Evolutionary conservation across 164 flowering plant species (phyloP).

Genomic region (Stephania cephalantha): DNA sequence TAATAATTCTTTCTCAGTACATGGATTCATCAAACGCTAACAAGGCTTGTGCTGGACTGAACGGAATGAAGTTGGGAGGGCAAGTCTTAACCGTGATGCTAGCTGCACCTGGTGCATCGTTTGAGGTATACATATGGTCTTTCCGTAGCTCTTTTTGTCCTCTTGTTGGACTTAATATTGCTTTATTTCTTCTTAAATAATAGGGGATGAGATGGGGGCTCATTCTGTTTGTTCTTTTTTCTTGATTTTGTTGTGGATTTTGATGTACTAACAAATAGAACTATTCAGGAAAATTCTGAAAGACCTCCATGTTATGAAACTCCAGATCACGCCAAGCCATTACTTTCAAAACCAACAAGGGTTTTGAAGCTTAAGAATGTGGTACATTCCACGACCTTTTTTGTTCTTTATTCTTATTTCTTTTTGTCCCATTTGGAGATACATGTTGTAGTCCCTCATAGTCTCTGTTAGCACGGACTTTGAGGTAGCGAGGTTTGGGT

Average conservation of each 20-base stretch:
- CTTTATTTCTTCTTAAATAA: neutral
- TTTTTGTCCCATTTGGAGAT: neutral
- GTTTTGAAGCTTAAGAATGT: conserved; percentile 74
- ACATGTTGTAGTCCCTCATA: neutral
- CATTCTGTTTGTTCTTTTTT: neutral
- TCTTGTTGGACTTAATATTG: neutral
- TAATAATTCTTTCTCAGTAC: conserved; percentile 48
- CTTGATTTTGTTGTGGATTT: neutral
- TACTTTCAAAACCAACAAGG: conserved; percentile 66
- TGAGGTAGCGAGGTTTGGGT: too few species aligned
- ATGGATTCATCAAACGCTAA: conserved; percentile 65
- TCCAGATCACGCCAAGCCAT: conserved; percentile 79
- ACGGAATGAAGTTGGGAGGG: conserved; percentile 94
- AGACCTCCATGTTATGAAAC: conserved; percentile 44
- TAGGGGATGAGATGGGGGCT: neutral
- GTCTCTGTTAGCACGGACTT: neutral
- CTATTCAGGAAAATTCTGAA: conserved; percentile 47
- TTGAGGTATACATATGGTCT: conserved; percentile 31
- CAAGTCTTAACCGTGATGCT: conserved; percentile 69
- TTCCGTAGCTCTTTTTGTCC: neutral
- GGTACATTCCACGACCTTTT: conserved; percentile 38
- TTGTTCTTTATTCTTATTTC: conserved; percentile 5
- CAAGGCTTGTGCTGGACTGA: conserved; percentile 92
- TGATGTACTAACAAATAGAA: conserved; percentile 9
- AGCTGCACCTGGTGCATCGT: conserved; percentile 44